These are phyloP conservation scores for Trichoderma erinaceum DNA, from an alignment of 495 filamentous ascomycete genomes.

Conservation along the genomic window DNA sequence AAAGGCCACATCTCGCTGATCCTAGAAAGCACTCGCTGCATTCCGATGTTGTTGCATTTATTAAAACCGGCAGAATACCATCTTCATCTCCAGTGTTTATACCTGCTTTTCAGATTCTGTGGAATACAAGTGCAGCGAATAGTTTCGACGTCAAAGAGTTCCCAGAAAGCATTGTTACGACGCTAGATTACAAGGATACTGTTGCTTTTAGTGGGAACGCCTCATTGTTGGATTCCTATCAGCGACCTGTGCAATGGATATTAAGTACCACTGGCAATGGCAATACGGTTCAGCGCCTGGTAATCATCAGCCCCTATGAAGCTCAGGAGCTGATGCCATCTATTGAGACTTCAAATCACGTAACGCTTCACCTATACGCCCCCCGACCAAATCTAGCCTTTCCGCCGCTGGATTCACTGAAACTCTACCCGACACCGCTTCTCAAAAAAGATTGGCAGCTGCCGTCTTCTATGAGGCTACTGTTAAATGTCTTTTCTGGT, in stretches of 20 bases:
- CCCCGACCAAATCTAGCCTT: constrained; percentile 44
- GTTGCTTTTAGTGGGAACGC: neutral
- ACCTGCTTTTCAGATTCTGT: neutral
- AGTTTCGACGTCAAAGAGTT: neutral
- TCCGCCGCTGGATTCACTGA: constrained; percentile 42
- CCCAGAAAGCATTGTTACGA: neutral
- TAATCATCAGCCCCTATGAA: constrained; percentile 60
- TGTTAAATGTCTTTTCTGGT: neutral
- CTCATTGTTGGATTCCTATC: constrained; percentile 39
- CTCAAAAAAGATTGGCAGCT: neutral
- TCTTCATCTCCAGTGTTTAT: neutral
- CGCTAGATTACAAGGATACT: neutral
- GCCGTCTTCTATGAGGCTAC: neutral
- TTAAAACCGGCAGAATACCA: neutral
- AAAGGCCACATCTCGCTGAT: neutral
- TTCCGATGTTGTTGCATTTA: constrained; percentile 29
- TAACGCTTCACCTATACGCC: constrained; percentile 52
- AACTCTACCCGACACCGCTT: constrained; percentile 33
- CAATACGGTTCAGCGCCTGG: constrained; percentile 26
- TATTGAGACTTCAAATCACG: constrained; percentile 29
- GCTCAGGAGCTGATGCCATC: constrained; percentile 45
- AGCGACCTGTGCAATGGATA: constrained; percentile 56
- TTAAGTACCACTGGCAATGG: constrained; percentile 28
- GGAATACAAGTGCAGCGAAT: neutral
- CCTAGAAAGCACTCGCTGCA: constrained; percentile 43